Conservation (phyloP, 2,329 filamentous ascomycete genomes). For the Arthroderma uncinatum region DNA sequence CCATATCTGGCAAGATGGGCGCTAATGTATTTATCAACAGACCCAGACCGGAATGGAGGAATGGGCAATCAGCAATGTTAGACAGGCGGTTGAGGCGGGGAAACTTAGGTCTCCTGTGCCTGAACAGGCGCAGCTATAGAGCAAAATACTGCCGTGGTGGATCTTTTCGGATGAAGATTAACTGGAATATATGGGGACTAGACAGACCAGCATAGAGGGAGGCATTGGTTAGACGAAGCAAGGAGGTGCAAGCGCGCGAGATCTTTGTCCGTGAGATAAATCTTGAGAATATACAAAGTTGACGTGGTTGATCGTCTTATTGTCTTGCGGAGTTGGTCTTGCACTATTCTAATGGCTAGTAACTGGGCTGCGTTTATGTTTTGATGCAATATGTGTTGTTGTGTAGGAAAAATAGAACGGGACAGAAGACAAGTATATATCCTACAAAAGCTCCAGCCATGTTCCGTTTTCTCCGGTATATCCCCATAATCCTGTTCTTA, state of each 20-base stretch:
- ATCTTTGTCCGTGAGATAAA: not conserved
- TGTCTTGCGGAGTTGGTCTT: not conserved
- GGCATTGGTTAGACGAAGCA: not conserved
- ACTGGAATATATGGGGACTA: not conserved
- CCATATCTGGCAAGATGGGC: not conserved
- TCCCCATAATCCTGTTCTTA: not conserved
- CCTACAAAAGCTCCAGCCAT: not conserved
- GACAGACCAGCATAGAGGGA: not conserved
- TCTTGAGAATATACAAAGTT: not conserved
- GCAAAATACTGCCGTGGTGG: not conserved
- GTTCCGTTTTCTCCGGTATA: constrained; percentile 2
- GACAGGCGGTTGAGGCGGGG: constrained; percentile 50
- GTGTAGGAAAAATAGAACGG: not conserved
- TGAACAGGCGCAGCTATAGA: constrained; percentile 47
- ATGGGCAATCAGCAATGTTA: constrained; percentile 62
- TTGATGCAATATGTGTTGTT: not conserved
- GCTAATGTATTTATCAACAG: constrained; percentile 20
- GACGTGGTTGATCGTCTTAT: not conserved
- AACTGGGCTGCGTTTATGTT: not conserved
- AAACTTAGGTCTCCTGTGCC: constrained; percentile 58
- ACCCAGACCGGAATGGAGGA: constrained; percentile 56
- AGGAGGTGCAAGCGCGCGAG: not conserved
- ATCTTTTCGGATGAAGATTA: not conserved
- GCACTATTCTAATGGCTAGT: not conserved
- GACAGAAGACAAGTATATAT: not conserved